phyloP scores from a whole-genome alignment of 345 rosid species.

The Hevea brasiliensis region DNA sequence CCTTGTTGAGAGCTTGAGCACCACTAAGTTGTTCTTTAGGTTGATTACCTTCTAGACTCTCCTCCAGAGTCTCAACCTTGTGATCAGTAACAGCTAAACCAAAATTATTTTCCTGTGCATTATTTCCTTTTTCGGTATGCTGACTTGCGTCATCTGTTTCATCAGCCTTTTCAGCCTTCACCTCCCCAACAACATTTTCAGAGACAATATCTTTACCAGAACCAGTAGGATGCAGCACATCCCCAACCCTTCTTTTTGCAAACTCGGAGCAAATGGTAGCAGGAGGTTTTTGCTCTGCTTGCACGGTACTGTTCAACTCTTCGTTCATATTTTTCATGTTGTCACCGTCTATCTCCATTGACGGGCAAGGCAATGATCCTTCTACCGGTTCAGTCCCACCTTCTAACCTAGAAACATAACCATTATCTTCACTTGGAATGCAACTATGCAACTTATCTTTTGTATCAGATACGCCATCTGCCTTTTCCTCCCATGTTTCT shows the following conservation, averaged over 20 bases:
- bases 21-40: slow-evolving; percentile 18
- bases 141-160: slow-evolving; percentile 20
- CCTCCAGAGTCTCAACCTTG: slow-evolving; percentile 38
- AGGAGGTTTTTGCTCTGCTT: slow-evolving; percentile 33
- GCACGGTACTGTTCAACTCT: slow-evolving; percentile 15
- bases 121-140: slow-evolving; percentile 26
- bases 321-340: slow-evolving; percentile 22
- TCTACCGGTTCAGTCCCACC: slow-evolving; percentile 32
- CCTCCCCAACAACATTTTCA: slow-evolving; percentile 22
- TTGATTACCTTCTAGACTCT: slow-evolving; percentile 26
- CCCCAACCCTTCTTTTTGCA: slow-evolving; percentile 29
- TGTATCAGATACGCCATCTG: slow-evolving; percentile 24
- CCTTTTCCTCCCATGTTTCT: slow-evolving; percentile 34
- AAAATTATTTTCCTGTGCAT: slow-evolving; percentile 28
- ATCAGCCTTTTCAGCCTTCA: slow-evolving; percentile 33
- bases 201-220: slow-evolving; percentile 24
- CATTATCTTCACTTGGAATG: slow-evolving; percentile 34
- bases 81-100: slow-evolving; percentile 26
- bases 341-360: slow-evolving; percentile 26
- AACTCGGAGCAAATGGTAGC: slow-evolving; percentile 23
- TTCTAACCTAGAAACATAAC: slow-evolving; percentile 21
- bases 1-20: slow-evolving; percentile 17
- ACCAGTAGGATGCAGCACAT: slow-evolving; percentile 22
- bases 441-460: slow-evolving; percentile 27
- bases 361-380: slow-evolving; percentile 20